Evolutionary conservation across 345 rosid species (phyloP), one percentile per base, ranked within the genome.

Genomic region (Lenwebbia sp.): DNA sequence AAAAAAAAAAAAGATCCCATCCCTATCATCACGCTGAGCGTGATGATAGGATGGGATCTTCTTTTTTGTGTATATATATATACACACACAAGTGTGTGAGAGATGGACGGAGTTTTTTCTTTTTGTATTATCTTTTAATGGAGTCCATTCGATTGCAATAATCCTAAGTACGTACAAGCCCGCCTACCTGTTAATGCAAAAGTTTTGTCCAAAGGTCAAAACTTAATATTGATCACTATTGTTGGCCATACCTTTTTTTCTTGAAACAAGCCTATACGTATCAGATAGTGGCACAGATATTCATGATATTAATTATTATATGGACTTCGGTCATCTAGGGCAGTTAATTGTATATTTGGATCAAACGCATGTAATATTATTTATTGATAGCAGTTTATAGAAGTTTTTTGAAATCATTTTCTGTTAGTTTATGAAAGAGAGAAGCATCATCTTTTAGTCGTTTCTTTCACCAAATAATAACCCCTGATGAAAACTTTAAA

Each of bases 101-200:
- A 25, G 54, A 56, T 84, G 55, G 85, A 75, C 15, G 40, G 28
- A 28, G 74, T 30, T 60, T 30, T 28, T 60, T 58, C 70, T 58
- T n/a, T 28, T 14, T 28, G 21, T 30, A 30, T 87, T 85, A 90
- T 89, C 89, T 90, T 89, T 84, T 44, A 85, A 88, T 85, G 86
- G 86, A 54, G 53, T 30, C 76, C 76, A 19, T 62, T 86, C 37
- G 82, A 65, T 60, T 82, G 65, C 93, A 91, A 92, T 93, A 92
- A 89, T 91, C 92, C 92, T 84, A 85, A 88, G 78, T 86, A 44
- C 86, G 82, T 70, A 87, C 87, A 41, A 62, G 2, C 76, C 76
- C 76, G 33, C 22, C 76, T 30, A 15, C 33, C 41, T 62, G 22
- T 30, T 62, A 30, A 30, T 62, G 23, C 37, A 62, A 3, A 62